phyloP scores from a whole-genome alignment of 2,329 filamentous ascomycete species.

The Tolypocladium tropicale region DNA sequence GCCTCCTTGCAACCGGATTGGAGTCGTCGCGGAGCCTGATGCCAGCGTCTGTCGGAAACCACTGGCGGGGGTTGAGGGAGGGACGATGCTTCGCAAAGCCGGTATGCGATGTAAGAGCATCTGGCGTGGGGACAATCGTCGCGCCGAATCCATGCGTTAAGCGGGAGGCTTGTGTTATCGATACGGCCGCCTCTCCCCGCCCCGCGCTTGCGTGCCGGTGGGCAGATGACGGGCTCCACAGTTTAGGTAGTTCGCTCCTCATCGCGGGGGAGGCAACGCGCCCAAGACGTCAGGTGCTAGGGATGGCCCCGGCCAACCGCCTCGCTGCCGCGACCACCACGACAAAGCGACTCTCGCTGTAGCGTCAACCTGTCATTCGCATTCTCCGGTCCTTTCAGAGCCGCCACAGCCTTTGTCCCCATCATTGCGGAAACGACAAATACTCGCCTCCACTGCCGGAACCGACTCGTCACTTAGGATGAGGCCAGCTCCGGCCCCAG shows the following conservation, averaged over 20 bases:
- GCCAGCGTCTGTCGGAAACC: neutral
- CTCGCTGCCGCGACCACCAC: neutral
- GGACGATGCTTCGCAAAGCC: constrained; percentile 1
- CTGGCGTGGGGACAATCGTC: neutral
- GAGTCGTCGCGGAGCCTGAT: neutral
- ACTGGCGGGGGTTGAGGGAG: constrained; percentile 3
- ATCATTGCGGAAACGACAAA: neutral
- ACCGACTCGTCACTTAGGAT: constrained; percentile 4
- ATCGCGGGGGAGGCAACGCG: neutral
- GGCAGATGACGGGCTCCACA: neutral
- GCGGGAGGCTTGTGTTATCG: neutral
- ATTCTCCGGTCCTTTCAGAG: neutral
- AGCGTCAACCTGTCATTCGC: neutral
- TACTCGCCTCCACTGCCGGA: neutral
- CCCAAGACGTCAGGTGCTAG: neutral
- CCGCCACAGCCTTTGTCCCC: neutral
- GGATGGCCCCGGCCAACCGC: too few relatives aligned
- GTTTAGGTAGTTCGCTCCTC: neutral
- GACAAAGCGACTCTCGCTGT: neutral
- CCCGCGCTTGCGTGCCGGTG: neutral
- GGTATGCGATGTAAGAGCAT: neutral
- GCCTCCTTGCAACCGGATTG: neutral
- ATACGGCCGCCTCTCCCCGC: neutral
- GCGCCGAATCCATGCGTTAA: neutral
- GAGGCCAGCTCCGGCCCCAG: constrained; percentile 8